phyloP scores from a whole-genome alignment of 2,329 filamentous ascomycete genomes.

The Coniochaeta sp. region DNA sequence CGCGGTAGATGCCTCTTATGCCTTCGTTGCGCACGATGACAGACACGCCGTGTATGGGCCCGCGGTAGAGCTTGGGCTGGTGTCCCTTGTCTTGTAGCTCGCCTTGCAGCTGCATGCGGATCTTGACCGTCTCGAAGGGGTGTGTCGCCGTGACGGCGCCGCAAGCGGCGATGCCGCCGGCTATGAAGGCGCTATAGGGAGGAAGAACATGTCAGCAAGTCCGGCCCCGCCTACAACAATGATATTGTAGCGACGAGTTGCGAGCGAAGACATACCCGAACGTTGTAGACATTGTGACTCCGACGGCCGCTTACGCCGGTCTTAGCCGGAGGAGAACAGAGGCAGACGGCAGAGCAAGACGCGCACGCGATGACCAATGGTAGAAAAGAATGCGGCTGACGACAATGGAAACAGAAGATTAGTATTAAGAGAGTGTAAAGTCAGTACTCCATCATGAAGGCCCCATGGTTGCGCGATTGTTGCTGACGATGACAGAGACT shows the following conservation, averaged over 20 bases:
- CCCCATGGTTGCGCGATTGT: neutral
- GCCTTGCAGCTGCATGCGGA: conserved; percentile 93
- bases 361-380: neutral
- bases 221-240: neutral
- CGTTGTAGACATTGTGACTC: conserved; percentile 6
- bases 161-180: conserved; percentile 92
- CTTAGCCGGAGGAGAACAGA: neutral
- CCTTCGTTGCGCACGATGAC: conserved; percentile 92
- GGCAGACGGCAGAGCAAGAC: neutral
- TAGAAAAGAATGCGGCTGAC: neutral
- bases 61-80: conserved; percentile 81
- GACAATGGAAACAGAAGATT: neutral
- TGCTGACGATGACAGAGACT: neutral
- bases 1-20: conserved; percentile 74
- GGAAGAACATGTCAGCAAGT: conserved; percentile 11
- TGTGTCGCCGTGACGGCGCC: conserved; percentile 96
- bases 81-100: conserved; percentile 83
- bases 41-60: conserved; percentile 82
- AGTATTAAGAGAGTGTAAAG: neutral
- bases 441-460: neutral
- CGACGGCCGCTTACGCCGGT: neutral
- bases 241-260: neutral
- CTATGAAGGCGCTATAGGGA: conserved; percentile 69
- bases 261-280: conserved; percentile 3
- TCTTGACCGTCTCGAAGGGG: conserved; percentile 98